Evolutionary conservation across 78 protist species (phyloP).

Genomic region (Bigelowiella natans): DNA sequence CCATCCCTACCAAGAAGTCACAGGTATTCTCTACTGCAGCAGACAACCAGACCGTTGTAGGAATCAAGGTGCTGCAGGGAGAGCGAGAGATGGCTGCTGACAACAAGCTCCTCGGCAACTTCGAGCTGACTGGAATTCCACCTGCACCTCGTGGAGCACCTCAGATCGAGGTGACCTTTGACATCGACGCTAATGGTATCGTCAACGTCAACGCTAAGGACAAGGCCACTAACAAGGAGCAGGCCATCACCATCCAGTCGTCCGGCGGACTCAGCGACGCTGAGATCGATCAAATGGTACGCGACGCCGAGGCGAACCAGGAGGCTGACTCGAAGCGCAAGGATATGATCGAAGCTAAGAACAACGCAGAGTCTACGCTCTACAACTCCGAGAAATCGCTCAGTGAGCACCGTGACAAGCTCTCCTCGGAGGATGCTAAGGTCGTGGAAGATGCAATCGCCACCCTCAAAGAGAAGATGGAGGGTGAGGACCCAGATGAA

Average conservation of each 20-base stretch:
- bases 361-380: slow-evolving; percentile 23
- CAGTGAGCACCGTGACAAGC: neutral
- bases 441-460: neutral
- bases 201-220: slow-evolving; percentile 85
- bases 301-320: slow-evolving; percentile 73
- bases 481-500: neutral
- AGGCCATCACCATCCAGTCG: slow-evolving; percentile 69
- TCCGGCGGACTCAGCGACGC: slow-evolving; percentile 81
- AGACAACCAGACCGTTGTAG: slow-evolving; percentile 96
- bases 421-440: neutral
- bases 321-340: slow-evolving; percentile 45
- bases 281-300: slow-evolving; percentile 83
- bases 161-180: slow-evolving; percentile 81
- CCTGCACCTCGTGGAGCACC: slow-evolving; percentile 93
- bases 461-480: neutral
- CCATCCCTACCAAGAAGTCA: slow-evolving; percentile 84
- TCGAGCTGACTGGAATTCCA: slow-evolving; percentile 70
- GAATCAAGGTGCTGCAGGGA: slow-evolving; percentile 96
- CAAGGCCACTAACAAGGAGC: slow-evolving; percentile 88
- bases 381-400: neutral
- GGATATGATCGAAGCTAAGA: slow-evolving; percentile 51
- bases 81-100: slow-evolving; percentile 94
- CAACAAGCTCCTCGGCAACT: slow-evolving; percentile 87
- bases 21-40: slow-evolving; percentile 93
- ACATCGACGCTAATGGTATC: slow-evolving; percentile 84